Conservation (phyloP, 1,284 basidiomycete genomes). For the Wolfiporia cocos region DNA sequence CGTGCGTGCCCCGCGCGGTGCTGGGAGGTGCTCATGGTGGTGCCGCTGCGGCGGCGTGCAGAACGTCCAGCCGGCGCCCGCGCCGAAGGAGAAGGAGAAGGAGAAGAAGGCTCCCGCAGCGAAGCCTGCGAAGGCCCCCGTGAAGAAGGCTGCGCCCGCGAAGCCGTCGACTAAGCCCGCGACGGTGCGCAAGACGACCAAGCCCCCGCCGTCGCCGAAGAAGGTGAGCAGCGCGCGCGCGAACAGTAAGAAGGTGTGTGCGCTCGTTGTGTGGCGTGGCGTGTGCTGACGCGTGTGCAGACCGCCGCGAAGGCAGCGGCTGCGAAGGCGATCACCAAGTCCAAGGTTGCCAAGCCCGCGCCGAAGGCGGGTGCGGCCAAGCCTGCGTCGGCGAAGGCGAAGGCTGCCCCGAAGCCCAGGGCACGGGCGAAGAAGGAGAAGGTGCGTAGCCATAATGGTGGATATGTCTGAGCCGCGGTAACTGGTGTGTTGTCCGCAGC, state of each 20-base stretch:
- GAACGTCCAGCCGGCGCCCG: background rate
- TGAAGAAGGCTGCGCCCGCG: slow-evolving; percentile 30
- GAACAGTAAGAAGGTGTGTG: slow-evolving; percentile 28
- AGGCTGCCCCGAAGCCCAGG: slow-evolving; percentile 17
- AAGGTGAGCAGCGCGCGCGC: slow-evolving; percentile 28
- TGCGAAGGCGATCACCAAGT: slow-evolving; percentile 15
- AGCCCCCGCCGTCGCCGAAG: slow-evolving; percentile 32
- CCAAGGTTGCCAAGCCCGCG: slow-evolving; percentile 29
- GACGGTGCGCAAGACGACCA: too few species aligned
- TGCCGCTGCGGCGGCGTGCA: too few species aligned
- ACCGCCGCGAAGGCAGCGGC: slow-evolving; percentile 24
- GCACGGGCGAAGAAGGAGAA: too few species aligned
- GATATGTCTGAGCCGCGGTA: too few species aligned
- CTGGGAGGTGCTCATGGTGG: slow-evolving; percentile 31
- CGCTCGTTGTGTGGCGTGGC: slow-evolving; percentile 1
- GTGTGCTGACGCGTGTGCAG: slow-evolving; percentile 17
- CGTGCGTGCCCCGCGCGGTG: slow-evolving; percentile 8
- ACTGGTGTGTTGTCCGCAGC: too few species aligned
- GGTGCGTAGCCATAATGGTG: too few species aligned
- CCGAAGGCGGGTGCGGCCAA: too few species aligned
- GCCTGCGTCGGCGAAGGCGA: slow-evolving; percentile 21
- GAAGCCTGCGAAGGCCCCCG: slow-evolving; percentile 20
- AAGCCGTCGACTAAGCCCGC: too few species aligned
- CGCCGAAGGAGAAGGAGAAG: background rate
- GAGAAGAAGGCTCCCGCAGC: slow-evolving; percentile 11